Base-by-base conservation (phyloP, 1,284 basidiomycete genomes). In the Pterula multifida region DNA sequence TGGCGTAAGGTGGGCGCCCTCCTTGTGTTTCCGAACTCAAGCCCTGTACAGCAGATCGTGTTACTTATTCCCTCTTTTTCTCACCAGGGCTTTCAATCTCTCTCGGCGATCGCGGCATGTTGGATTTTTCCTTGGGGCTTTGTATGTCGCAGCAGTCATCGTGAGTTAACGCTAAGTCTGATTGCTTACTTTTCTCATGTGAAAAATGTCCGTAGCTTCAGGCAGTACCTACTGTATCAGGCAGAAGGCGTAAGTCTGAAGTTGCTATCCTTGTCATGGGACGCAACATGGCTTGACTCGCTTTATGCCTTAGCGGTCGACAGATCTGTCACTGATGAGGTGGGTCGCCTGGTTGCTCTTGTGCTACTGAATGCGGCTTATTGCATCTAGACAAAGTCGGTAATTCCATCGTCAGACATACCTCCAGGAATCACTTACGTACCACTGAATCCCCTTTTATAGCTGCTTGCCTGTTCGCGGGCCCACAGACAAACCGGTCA, bases 301-400 rank as follows among this genome's bases (percentile, higher is more conserved):
- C n/a, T n/a, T n/a, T n/a, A n/a, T 35, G 32, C n/a, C n/a, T n/a
- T 35, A 35, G 32, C 32, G 9, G 32, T 11, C 32, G 32, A 11
- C 32, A 9, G n/a, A 35, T 9, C 32, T 35, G n/a, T 35, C 32
- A 35, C n/a, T 35, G 32, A 35, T 35, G 32, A 35, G 32, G n/a
- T n/a, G n/a, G n/a, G n/a, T n/a, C n/a, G n/a, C n/a, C n/a, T n/a
- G n/a, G n/a, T n/a, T n/a, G n/a, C n/a, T n/a, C n/a, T n/a, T n/a
- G n/a, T n/a, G n/a, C n/a, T n/a, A n/a, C n/a, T n/a, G n/a, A n/a
- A n/a, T n/a, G n/a, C n/a, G n/a, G n/a, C n/a, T n/a, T n/a, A n/a
- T n/a, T n/a, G n/a, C n/a, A n/a, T n/a, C n/a, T 22, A 42, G 39
- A 42, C 39, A 42, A 17, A 42, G 39, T 42, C 39, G 4, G 39